These are phyloP conservation scores for Parmelia sp. DNA, from an alignment of 495 filamentous ascomycete genomes.

Conservation along the genomic window DNA sequence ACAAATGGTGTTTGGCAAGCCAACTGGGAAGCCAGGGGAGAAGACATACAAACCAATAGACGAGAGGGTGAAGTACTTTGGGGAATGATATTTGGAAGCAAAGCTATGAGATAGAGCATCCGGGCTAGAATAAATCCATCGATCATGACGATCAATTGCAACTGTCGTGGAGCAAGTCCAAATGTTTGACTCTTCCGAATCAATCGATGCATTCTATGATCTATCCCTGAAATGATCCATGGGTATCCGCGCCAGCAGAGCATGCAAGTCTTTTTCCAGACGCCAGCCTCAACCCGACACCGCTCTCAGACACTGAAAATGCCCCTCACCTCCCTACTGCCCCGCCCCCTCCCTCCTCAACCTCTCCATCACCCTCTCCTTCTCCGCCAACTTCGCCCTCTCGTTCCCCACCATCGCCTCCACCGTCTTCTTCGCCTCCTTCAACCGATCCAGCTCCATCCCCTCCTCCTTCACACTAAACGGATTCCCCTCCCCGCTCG, in stretches of 20 bases:
- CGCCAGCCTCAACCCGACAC: background rate
- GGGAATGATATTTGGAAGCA: constrained; percentile 7
- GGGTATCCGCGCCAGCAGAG: constrained; percentile 16
- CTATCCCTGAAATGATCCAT: background rate
- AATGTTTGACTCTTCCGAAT: background rate
- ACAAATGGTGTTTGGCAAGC: constrained; percentile 49
- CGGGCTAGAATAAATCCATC: background rate
- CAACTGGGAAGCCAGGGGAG: constrained; percentile 32
- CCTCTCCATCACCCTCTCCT: constrained; percentile 57
- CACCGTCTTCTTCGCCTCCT: constrained; percentile 58
- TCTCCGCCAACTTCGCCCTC: constrained; percentile 54
- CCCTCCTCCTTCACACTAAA: constrained; percentile 70
- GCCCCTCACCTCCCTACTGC: constrained; percentile 2
- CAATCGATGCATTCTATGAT: background rate
- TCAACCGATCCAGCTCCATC: constrained; percentile 55
- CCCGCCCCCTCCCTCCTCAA: constrained; percentile 57
- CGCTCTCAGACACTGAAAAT: background rate
- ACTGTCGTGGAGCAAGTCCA: background rate
- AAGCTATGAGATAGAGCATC: background rate
- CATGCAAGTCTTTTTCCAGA: background rate
- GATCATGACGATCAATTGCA: background rate
- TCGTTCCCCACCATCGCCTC: constrained; percentile 65
- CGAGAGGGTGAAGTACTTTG: constrained; percentile 37
- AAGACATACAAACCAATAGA: constrained; percentile 38
- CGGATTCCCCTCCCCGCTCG: constrained; percentile 56